phyloP scores from a whole-genome alignment of 139 green algal species.

The Tetradesmus lagerheimii region DNA sequence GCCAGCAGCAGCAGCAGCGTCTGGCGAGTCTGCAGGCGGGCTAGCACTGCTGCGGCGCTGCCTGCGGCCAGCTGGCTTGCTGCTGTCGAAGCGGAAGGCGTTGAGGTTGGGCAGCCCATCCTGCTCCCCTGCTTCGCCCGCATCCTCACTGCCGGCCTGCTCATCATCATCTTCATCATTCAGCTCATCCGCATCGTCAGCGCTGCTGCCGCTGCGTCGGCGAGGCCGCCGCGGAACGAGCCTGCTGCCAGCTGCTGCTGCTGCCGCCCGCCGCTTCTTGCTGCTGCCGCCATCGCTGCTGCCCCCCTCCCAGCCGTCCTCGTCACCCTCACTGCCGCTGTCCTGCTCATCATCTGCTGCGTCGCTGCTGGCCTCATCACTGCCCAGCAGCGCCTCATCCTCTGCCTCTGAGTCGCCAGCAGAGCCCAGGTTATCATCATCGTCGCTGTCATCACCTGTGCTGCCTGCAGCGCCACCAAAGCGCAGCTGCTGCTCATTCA shows the following conservation, averaged over 20 bases:
- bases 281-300: slow-evolving; percentile 10
- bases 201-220: not conserved
- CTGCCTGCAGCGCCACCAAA: not conserved
- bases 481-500: slow-evolving; percentile 6
- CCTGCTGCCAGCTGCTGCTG: not conserved
- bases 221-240: not conserved
- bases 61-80: slow-evolving; percentile 17
- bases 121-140: not conserved
- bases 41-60: not conserved
- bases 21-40: not conserved
- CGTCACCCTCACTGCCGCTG: not conserved
- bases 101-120: not conserved
- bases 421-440: not conserved
- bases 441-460: not conserved
- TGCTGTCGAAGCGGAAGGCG: not conserved
- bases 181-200: not conserved
- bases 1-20: slow-evolving; percentile 9
- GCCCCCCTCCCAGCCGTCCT: not conserved
- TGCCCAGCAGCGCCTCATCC: not conserved
- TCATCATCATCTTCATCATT: slow-evolving; percentile 4
- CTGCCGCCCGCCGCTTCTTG: not conserved
- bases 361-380: slow-evolving; percentile 11
- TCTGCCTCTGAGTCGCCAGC: not conserved
- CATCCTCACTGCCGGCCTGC: not conserved
- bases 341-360: not conserved